Evolutionary conservation across 2,329 filamentous ascomycete genomes (phyloP), one percentile per base, ranked within the genome.

Genomic region (Stemphylium vesicarium): DNA sequence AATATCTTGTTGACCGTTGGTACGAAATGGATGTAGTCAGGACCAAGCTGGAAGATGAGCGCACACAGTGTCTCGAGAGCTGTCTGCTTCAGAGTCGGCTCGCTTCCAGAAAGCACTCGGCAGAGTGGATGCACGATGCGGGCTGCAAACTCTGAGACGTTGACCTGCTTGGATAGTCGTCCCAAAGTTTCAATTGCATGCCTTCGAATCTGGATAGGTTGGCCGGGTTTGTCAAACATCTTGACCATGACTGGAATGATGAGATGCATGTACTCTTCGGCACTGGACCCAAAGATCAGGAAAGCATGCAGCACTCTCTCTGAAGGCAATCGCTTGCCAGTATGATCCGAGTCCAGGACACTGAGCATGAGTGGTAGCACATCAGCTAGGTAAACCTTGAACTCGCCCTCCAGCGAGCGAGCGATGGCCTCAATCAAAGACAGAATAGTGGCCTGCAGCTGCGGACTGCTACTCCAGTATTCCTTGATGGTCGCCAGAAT

Each of bases 251-350:
- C 92, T 0, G 95, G 95, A 46, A 99, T 91, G 63, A 99, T 98
- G 47, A 99, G 82, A 73, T 99, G 95, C 95, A 99, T 99, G 75
- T 99, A 99, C 74, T 99, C 95, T 73, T 99, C 95, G 10, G 90
- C 91, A 69, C 93, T 98, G 0, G 93, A 89, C 1, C 96, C 96
- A 72, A 99, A 99, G 0, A 99, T 91, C 24, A 99, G 80, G 75
- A 99, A 96, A 0, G 94, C 93, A 72, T 98, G 95, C 20, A 99
- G 81, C 4, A 99, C 93, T 65, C 89, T 89, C 72, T 97, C 92
- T 0, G 93, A 96, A 2, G 92, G 89, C 12, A 86, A 83, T n/a
- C 92, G 85, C 68, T 91, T 89, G 1, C 84, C 79, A 1, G 89
- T 89, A 8, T 80, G 82, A 71, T 99, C 95, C 60, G 92, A 90